Evolutionary conservation across 352 stramenopile species (phyloP), one percentile per base, ranked within the genome.

Genomic region (Globisporangium solare): DNA sequence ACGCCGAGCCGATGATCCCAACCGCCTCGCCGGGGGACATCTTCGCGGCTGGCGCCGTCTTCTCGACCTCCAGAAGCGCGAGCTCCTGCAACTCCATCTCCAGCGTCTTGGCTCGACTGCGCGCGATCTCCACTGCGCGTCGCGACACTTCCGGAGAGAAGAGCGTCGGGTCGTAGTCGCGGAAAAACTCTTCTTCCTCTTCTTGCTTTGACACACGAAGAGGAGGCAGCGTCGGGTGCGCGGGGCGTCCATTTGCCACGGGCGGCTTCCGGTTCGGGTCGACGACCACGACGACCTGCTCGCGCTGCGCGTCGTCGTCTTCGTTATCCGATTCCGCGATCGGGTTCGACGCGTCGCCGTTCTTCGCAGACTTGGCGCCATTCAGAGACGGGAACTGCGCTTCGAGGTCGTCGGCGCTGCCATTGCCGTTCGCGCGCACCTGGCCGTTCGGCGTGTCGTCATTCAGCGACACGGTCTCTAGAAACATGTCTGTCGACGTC

Each of bases 131-230:
- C 61, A 94, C 85, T 11, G 83, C 82, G 47, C 92, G 83, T 21
- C 85, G 72, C 8, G 85, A 94, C 3, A 93, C 71, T 21, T 94
- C 85, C 0, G 85, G 79, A 1, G 83, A 93, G 59, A 94, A 94
- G 6, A 94, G 65, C 35, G 74, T 86, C 51, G 77, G 64, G 68
- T 94, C 81, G 45, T 90, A 91, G 52, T 92, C 83, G 40, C 66
- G 61, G 21, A 56, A 40, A 35, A 60, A 59, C 17, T 41, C 52
- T 21, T 91, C 76, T 32, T 74, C 70, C 14, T 68, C 35, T 32
- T 67, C 52, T 18, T 64, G 57, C 8, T 56, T 66, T 1, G 68
- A 52, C 11, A 82, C 39, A 22, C 60, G 48, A 43, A 67, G 43
- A 6, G 55, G 60, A 12, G 60, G 60, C n/a, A 67, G 43, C 8